Percentiles rank a stretch among this genome's conserved stretches.
Conservation (phyloP, 78 protist genomes). For the Polysphondylium violaceum region DNA sequence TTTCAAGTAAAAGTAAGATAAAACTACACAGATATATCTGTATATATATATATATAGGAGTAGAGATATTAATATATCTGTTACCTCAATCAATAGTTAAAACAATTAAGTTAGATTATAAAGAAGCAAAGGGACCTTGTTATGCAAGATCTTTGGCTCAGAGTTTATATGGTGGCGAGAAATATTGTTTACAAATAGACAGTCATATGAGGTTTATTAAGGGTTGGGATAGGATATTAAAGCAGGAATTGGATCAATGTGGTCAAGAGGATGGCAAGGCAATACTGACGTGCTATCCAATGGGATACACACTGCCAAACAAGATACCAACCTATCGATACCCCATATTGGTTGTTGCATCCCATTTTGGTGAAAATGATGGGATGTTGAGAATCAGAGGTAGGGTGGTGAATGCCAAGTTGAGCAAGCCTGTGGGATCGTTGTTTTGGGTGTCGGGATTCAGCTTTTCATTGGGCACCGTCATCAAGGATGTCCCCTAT, state of each 20-base stretch:
- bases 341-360: slow-evolving; percentile 22
- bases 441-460: slow-evolving; percentile 83
- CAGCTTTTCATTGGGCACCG: slow-evolving; percentile 43
- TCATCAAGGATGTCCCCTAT: slow-evolving; percentile 67
- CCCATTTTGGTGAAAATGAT: slow-evolving; percentile 43
- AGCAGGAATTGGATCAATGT: slow-evolving; percentile 8
- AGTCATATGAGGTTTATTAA: slow-evolving; percentile 83
- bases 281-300: slow-evolving; percentile 76
- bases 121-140: slow-evolving; percentile 83
- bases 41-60: too few relatives aligned
- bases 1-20: neutral
- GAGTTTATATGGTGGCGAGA: slow-evolving; percentile 33
- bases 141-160: slow-evolving; percentile 77
- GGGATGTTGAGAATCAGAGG: slow-evolving; percentile 61
- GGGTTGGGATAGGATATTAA: slow-evolving; percentile 67
- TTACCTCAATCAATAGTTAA: too few relatives aligned
- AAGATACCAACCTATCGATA: slow-evolving; percentile 17
- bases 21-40: too few relatives aligned
- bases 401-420: neutral
- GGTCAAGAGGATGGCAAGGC: neutral
- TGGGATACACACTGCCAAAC: slow-evolving; percentile 70
- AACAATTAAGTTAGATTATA: slow-evolving; percentile 31
- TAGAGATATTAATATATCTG: neutral
- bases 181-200: slow-evolving; percentile 75
- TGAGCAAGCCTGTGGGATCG: slow-evolving; percentile 1